These are phyloP conservation scores for Linderniella brevidens DNA, from an alignment of 257 asterid genomes.

Conservation along the genomic window DNA sequence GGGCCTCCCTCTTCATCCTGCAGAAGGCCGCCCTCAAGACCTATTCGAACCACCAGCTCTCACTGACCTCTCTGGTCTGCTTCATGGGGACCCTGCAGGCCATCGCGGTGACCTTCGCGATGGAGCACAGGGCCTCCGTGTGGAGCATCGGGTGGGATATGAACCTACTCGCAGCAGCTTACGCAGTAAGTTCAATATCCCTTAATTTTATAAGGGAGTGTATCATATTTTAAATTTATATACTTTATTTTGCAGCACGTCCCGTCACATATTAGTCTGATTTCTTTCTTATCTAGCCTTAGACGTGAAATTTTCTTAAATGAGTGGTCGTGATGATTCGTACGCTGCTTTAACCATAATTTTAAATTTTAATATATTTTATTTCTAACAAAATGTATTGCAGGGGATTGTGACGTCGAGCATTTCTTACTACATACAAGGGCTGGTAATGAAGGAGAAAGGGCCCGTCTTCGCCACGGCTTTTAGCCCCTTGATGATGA, in stretches of 20 bases:
- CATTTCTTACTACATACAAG: conserved; percentile 24
- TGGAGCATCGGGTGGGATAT: conserved; percentile 47
- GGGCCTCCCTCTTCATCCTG: conserved; percentile 72
- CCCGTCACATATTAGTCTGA: too few relatives aligned
- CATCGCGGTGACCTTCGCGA: conserved; percentile 27
- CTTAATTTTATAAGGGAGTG: background rate
- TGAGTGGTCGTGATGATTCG: too few relatives aligned
- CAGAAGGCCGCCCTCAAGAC: conserved; percentile 35
- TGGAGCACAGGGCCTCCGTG: conserved; percentile 23
- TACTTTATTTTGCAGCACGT: too few relatives aligned
- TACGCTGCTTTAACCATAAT: too few relatives aligned
- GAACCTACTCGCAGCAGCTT: conserved; percentile 31
- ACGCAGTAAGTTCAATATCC: conserved; percentile 25
- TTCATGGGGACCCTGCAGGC: conserved; percentile 35
- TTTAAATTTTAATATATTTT: too few relatives aligned
- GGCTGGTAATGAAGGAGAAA: conserved; percentile 29
- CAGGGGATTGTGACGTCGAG: conserved; percentile 49
- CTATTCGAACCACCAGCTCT: conserved; percentile 46
- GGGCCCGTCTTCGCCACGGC: conserved; percentile 53
- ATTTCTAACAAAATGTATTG: too few relatives aligned
- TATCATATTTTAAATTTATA: too few relatives aligned
- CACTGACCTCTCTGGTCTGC: conserved; percentile 43
- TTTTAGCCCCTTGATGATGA: conserved; percentile 34
- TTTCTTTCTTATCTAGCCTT: too few relatives aligned
- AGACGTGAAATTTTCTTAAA: too few relatives aligned